Evolutionary conservation across 2,329 filamentous ascomycete species (phyloP), one percentile per base, ranked within the genome.

Genomic region (Tricladium varicosporioides): DNA sequence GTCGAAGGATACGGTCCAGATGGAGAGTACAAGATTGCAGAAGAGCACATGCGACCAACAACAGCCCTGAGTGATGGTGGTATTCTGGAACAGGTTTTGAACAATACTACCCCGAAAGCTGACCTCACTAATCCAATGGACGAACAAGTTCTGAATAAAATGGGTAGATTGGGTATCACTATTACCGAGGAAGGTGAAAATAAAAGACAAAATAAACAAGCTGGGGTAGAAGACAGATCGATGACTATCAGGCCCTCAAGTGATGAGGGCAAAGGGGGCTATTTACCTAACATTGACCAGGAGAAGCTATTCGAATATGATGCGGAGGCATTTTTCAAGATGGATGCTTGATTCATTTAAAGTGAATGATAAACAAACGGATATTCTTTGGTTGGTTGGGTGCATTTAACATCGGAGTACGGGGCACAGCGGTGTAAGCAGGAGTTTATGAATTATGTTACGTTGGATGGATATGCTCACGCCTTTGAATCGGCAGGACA

Each of bases 61-160:
- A 71, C 67, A 4, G 68, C 69, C 10, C 43, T 70, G 45, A 68
- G 65, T 44, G 67, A 70, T 53, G 51, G 54, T 7, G 64, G 64
- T 0, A 70, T 71, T 22, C 36, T 71, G 18, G 65, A 71, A 43
- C 65, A 69, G 15, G 67, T 69, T n/a, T 43, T 70, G 32, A 68
- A 58, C 43, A 70, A 69, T 33, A 71, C 69, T 4, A 70, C 69
- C 4, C 69, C 69, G 1, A 65, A 51, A 31, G 47, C 65, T 8
- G 69, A 71, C 46, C 45, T 67, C 1, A 57, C 58, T 10, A 63
- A 69, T 57, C 67, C 67, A 1, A 62, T 70, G 8, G 68, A 70
- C 44, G 59, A 60, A 15, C 59, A 63, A 22, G 53, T 62, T 27
- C 51, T 31, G 33, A 54, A 56, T 10, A 57, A 59, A 19, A 48